Evolutionary conservation across 768 basidiomycete genomes (phyloP).

Genomic region (Tylopilus intermedius): DNA sequence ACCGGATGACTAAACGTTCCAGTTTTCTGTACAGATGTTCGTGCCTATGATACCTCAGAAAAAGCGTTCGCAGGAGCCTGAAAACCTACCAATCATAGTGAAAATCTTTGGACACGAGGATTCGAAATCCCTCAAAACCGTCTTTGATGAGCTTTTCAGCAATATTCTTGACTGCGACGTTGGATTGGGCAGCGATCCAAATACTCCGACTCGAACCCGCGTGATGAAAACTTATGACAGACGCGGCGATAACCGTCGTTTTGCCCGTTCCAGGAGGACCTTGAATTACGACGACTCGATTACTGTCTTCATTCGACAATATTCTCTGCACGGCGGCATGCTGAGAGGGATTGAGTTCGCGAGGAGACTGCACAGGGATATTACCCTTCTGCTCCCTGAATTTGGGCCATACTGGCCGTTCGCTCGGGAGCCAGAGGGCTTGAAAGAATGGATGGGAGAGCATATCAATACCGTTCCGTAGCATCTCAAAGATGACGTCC

Average conservation of each 20-base stretch:
- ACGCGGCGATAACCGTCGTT: constrained; percentile 40
- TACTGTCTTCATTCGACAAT: constrained; percentile 19
- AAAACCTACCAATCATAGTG: constrained; percentile 40
- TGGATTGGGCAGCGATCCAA: constrained; percentile 46
- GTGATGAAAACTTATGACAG: constrained; percentile 22
- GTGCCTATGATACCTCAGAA: constrained; percentile 34
- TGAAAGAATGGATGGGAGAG: constrained; percentile 23
- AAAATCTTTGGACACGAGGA: constrained; percentile 45
- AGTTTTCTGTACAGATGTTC: constrained; percentile 44
- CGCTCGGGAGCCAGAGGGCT: constrained; percentile 25
- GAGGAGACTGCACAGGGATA: constrained; percentile 1
- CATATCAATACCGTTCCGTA: constrained; percentile 19
- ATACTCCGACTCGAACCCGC: constrained; percentile 16
- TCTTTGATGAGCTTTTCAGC: constrained; percentile 38
- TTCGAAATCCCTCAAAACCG: constrained; percentile 32
- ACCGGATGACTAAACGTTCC: constrained; percentile 32
- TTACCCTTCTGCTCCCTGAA: background rate
- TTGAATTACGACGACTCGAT: constrained; percentile 26
- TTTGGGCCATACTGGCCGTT: constrained; percentile 16
- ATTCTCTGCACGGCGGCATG: constrained; percentile 26
- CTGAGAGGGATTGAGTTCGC: constrained; percentile 28
- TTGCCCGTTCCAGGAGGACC: constrained; percentile 44
- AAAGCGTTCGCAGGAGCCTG: background rate
- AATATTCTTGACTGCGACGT: constrained; percentile 52
- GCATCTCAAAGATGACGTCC: constrained; percentile 16